These are phyloP conservation scores for Chalciporus chontae DNA, from an alignment of 768 basidiomycete species.

Conservation along the genomic window DNA sequence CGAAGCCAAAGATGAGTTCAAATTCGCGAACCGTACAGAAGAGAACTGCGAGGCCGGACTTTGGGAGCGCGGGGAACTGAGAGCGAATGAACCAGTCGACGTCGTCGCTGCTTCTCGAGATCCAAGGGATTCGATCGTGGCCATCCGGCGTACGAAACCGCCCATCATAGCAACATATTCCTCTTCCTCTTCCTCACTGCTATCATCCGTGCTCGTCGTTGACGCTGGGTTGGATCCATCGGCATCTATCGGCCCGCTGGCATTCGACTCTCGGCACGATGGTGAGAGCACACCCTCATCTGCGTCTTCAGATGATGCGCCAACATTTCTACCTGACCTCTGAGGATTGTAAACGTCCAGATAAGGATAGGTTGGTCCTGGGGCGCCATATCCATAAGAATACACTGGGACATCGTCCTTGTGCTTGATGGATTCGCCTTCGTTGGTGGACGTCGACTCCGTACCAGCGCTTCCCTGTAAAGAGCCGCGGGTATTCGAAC, in stretches of 20 bases:
- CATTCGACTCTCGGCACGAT: background rate
- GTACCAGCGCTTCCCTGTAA: slow-evolving; percentile 6
- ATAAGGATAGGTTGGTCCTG: slow-evolving; percentile 28
- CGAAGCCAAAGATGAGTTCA: background rate
- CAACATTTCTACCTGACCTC: background rate
- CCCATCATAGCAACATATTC: slow-evolving; percentile 57
- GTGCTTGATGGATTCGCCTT: slow-evolving; percentile 14
- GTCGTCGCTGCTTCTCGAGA: slow-evolving; percentile 49
- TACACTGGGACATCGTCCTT: slow-evolving; percentile 10
- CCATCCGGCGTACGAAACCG: slow-evolving; percentile 67
- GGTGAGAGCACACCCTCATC: slow-evolving; percentile 2
- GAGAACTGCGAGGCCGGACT: slow-evolving; percentile 22
- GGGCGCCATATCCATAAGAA: slow-evolving; percentile 28
- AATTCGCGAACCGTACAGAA: slow-evolving; percentile 21
- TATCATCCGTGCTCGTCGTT: slow-evolving; percentile 1
- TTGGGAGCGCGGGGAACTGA: slow-evolving; percentile 24
- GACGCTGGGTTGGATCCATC: slow-evolving; percentile 4
- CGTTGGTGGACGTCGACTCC: slow-evolving; percentile 3
- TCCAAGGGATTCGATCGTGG: slow-evolving; percentile 76
- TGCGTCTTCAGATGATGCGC: slow-evolving; percentile 3
- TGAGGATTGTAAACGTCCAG: slow-evolving; percentile 30
- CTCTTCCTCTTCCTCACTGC: slow-evolving; percentile 24
- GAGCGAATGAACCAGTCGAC: slow-evolving; percentile 30
- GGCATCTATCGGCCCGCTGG: background rate
- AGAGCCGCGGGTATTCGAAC: background rate